Conservation (phyloP, 2,329 filamentous ascomycete species). For the Fusarium concolor region DNA sequence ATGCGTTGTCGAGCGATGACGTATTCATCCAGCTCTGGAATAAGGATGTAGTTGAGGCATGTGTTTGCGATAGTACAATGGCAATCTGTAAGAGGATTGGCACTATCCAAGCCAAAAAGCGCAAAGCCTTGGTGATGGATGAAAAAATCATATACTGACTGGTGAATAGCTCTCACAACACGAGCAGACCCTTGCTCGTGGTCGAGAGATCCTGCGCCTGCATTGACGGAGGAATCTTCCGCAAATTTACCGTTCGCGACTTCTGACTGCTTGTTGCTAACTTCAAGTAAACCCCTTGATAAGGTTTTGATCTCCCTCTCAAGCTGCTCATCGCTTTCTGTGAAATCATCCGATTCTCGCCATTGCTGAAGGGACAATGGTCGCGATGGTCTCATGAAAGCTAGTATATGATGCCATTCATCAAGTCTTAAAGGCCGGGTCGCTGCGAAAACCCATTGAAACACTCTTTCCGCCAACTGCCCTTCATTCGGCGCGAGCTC, state of each 20-base stretch:
- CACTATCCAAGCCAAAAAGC: not conserved
- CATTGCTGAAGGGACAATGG: constrained; percentile 4
- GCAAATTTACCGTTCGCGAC: too few species aligned
- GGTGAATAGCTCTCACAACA: constrained; percentile 21
- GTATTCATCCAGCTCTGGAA: constrained; percentile 16
- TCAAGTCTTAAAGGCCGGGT: constrained; percentile 11
- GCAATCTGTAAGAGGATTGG: not conserved
- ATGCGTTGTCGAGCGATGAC: not conserved
- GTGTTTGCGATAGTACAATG: constrained; percentile 17
- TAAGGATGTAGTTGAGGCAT: constrained; percentile 19
- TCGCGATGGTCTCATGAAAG: not conserved
- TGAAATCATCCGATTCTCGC: constrained; percentile 5
- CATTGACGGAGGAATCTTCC: constrained; percentile 3
- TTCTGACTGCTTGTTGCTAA: not conserved
- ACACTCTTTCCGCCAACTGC: not conserved
- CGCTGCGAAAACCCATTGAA: constrained; percentile 24
- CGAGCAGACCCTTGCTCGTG: constrained; percentile 20
- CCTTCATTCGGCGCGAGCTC: not conserved
- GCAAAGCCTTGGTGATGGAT: not conserved
- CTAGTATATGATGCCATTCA: constrained; percentile 35
- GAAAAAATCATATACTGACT: constrained; percentile 24
- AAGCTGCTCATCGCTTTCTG: constrained; percentile 17
- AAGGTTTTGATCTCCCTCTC: constrained; percentile 19
- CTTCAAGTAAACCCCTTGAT: constrained; percentile 19
- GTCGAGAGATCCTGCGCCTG: constrained; percentile 23